Conservation (phyloP, 2,329 filamentous ascomycete genomes). For the Fusarium sp. region DNA sequence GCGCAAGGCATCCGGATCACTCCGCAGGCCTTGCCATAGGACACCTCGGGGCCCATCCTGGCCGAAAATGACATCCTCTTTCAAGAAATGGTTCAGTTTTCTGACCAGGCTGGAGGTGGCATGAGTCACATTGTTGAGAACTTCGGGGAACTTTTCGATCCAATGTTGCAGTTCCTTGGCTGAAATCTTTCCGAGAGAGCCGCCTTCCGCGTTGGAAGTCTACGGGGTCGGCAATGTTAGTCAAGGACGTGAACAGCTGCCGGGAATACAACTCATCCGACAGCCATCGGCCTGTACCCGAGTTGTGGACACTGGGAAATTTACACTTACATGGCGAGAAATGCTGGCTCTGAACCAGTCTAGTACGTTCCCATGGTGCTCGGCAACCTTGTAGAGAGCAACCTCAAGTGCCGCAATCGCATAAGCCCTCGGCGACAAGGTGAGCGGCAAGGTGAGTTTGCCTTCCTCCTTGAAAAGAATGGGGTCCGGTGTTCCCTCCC, state of each 20-base stretch:
- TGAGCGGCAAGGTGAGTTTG: too few relatives aligned
- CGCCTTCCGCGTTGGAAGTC: neutral
- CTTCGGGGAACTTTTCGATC: neutral
- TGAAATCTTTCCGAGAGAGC: neutral
- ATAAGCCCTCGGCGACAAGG: slow-evolving; percentile 10
- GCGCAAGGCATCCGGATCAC: neutral
- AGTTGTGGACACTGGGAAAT: too few relatives aligned
- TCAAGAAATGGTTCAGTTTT: neutral
- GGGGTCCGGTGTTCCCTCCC: neutral
- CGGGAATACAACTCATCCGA: too few relatives aligned
- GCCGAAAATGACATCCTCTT: neutral
- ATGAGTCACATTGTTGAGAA: neutral
- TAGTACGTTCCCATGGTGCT: neutral
- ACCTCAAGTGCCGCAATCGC: neutral
- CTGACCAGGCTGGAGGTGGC: neutral
- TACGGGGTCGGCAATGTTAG: neutral
- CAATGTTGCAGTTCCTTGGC: neutral
- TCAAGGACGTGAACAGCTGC: neutral
- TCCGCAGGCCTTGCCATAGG: slow-evolving; percentile 3
- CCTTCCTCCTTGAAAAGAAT: neutral
- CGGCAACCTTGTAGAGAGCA: neutral
- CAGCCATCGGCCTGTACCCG: too few relatives aligned
- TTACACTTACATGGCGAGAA: neutral
- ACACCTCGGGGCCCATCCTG: slow-evolving; percentile 2
- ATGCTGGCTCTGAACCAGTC: slow-evolving; percentile 1